Percentiles rank a stretch among this genome's conserved stretches.
These are phyloP conservation scores for Ophiorrhiza pumila DNA, from an alignment of 257 asterid genomes.

Conservation along the genomic window DNA sequence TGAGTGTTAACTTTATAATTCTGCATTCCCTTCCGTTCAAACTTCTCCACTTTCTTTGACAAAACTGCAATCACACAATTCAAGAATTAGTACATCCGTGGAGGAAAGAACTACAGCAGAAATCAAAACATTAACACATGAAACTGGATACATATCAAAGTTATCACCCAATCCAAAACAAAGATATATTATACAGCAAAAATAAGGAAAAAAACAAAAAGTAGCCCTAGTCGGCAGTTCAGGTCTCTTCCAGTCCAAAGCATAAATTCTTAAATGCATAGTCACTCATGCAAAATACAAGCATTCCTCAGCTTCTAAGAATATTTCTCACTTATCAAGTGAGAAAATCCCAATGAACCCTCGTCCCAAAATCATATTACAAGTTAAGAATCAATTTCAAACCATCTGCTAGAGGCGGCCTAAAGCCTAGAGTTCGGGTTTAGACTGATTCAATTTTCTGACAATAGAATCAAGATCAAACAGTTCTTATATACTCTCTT, in stretches of 20 bases:
- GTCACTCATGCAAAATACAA: not conserved
- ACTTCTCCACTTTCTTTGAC: constrained; percentile 57
- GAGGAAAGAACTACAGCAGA: not conserved
- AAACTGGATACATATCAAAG: not conserved
- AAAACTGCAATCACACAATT: constrained; percentile 42
- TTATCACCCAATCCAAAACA: not conserved
- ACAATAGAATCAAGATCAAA: too few species aligned
- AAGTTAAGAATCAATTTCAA: not conserved
- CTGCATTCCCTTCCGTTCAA: constrained; percentile 51
- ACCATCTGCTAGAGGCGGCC: not conserved
- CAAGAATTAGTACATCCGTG: not conserved
- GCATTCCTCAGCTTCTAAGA: too few species aligned
- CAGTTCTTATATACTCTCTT: too few species aligned
- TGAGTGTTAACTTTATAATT: constrained; percentile 37
- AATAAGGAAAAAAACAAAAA: not conserved
- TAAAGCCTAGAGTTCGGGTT: too few species aligned
- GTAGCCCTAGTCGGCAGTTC: not conserved
- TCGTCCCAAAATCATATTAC: not conserved
- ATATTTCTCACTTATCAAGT: not conserved
- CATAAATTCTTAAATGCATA: not conserved
- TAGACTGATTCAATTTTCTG: too few species aligned
- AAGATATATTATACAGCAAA: not conserved
- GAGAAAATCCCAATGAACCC: not conserved
- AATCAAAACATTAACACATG: not conserved
- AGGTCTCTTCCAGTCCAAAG: too few species aligned